A percentile compares a stretch with the other conserved stretches of the same genome.
phyloP scores from a whole-genome alignment of 192 early-diverging fungal species.

The Coemansia sp. region DNA sequence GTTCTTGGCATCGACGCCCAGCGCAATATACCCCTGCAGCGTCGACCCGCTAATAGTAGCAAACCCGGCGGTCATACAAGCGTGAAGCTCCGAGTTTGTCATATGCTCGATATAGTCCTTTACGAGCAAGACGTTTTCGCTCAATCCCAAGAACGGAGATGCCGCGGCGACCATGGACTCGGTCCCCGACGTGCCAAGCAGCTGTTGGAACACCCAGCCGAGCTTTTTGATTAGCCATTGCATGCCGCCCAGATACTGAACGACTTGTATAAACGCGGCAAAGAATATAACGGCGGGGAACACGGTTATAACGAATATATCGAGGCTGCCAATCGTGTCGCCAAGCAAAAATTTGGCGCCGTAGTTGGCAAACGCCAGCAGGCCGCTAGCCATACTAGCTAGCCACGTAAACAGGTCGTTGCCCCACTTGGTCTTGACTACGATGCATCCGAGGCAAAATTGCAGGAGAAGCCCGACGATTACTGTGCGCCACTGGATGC shows the following conservation, averaged over 20 bases:
- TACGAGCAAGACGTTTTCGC: conserved; percentile 82
- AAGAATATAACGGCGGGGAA: conserved; percentile 91
- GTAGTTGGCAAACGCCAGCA: conserved; percentile 68
- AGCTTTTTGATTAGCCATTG: conserved; percentile 77
- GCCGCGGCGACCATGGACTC: conserved; percentile 85
- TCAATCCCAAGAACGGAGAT: conserved; percentile 85
- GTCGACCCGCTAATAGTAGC: conserved; percentile 89
- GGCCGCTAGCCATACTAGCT: conserved; percentile 57
- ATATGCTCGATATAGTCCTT: conserved; percentile 81
- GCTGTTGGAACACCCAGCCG: conserved; percentile 63
- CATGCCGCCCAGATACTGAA: conserved; percentile 83
- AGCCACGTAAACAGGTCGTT: conserved; percentile 74
- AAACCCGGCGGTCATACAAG: conserved; percentile 88
- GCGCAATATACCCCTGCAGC: conserved; percentile 69
- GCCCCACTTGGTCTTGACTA: conserved; percentile 73
- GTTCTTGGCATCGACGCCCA: conserved; percentile 67
- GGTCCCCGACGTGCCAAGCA: conserved; percentile 78
- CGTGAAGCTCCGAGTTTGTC: conserved; percentile 86
- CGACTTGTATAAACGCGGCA: conserved; percentile 78
- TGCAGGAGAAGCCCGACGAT: conserved; percentile 71
- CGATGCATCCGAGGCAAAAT: conserved; percentile 79
- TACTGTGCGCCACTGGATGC: conserved; percentile 79
- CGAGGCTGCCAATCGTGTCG: conserved; percentile 38
- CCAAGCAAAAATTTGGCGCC: conserved; percentile 78
- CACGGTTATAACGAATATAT: conserved; percentile 68